Evolutionary conservation across 2,329 filamentous ascomycete genomes (phyloP), one percentile per base, ranked within the genome.

Genomic region (Colletotrichum eleusines): DNA sequence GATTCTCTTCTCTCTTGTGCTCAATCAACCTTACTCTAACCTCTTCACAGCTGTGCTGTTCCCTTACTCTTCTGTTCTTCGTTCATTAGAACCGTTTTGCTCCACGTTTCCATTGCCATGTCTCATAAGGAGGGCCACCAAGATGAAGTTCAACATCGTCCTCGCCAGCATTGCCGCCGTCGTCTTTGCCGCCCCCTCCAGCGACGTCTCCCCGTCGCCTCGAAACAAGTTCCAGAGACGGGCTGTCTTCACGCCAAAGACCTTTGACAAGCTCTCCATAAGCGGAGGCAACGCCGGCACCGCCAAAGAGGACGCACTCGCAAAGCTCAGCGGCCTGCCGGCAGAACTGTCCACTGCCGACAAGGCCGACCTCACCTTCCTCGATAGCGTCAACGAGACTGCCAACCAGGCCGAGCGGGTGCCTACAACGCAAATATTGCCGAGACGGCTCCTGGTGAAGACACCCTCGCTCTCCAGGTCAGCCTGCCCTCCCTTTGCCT

Each of bases 371-470:
- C 76, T 87, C 28, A 79, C 81, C 16, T 82, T 86, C 74, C 79
- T 89, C 60, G 80, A 84, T 73, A 81, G 80, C 2, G 85, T 86
- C 72, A 87, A 88, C 73, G 77, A 81, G 61, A 85, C 85, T 23
- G 85, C 85, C 67, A 87, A 89, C 74, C 80, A 85, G 62, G 87
- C 86, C 1, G 87, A 89, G 75, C 80, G 76, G 0, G 83, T 1
- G 87, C 83, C 2, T 89, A 88, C 78, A 88, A 89, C 74, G 76
- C 82, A 2, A 86, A 86, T 12, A 85, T 89, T 65, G 63, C 68
- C 66, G 83, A 81, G 11, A 83, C 81, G 5, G 85, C 84, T 0
- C 78, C 75, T 7, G 85, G 84, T 6, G 82, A 79, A 61, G 82
- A 79, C 28, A 84, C 82, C 1, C 82, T 81, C 28, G 85, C 86